phyloP scores from a whole-genome alignment of 805 yeast species.

The Teunomyces kruisii region DNA sequence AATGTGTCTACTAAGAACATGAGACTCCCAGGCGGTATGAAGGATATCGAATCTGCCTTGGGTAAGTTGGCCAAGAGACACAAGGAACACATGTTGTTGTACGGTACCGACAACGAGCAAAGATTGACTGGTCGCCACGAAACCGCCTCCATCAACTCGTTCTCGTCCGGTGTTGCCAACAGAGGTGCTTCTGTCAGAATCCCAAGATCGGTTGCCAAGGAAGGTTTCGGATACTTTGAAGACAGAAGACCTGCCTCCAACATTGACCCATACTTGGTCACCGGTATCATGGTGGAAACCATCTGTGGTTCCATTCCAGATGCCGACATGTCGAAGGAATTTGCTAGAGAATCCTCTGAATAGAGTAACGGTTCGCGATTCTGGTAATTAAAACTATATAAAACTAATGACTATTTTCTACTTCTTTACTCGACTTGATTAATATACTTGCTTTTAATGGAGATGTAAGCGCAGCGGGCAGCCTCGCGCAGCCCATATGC shows the following conservation, averaged over 20 bases:
- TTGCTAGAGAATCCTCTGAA: constrained; percentile 63
- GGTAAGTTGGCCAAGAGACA: constrained; percentile 95
- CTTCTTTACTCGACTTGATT: not conserved
- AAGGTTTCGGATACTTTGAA: constrained; percentile 97
- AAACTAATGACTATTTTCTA: constrained; percentile 2
- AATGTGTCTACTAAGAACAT: constrained; percentile 89
- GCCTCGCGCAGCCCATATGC: too few species aligned
- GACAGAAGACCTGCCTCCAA: constrained; percentile 99
- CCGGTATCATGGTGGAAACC: constrained; percentile 98
- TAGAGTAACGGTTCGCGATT: constrained; percentile 9
- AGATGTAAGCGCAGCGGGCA: not conserved
- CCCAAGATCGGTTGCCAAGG: constrained; percentile 98
- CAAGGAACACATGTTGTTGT: constrained; percentile 90
- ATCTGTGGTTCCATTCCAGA: constrained; percentile 92
- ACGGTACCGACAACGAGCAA: constrained; percentile 92
- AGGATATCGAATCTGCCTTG: constrained; percentile 86
- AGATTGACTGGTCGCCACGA: constrained; percentile 98
- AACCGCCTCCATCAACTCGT: constrained; percentile 89
- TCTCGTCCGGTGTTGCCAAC: constrained; percentile 98
- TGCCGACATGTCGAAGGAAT: constrained; percentile 92
- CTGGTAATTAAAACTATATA: constrained; percentile 4
- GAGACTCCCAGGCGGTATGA: constrained; percentile 97
- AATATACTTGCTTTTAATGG: not conserved
- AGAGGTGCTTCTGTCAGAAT: constrained; percentile 99
- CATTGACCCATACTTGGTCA: constrained; percentile 98